Evolutionary conservation across 345 rosid genomes (phyloP), one percentile per base, ranked within the genome.

Genomic region (Eucalyptus paniculata): DNA sequence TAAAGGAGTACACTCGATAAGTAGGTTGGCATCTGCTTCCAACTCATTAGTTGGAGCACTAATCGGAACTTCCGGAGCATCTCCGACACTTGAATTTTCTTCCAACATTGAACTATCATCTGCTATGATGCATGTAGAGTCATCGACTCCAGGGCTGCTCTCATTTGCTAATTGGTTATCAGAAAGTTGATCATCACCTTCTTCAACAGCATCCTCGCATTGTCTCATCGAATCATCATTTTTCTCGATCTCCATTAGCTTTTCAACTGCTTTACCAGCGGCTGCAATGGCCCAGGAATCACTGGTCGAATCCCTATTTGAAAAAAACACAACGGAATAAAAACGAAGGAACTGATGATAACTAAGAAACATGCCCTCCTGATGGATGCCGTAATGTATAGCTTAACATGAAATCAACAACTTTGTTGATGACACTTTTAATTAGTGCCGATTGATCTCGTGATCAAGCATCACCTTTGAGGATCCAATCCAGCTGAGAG

Each of bases 401-500:
- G 40, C 60, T 69, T 65, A 65, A 65, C 37, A 65, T 8, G 77
- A 65, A 65, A 50, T 86, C 51, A 44, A 30, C 50, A 85, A 32
- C 81, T 69, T 69, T 34, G 81, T 21, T 5, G 21, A 67, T 32
- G 40, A n/a, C 80, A 13, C 72, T 62, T 62, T 67, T n/a, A 67
- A n/a, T 67, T 67, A 67, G 40, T 67, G 77, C 42, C 13, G 4
- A 69, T 69, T 9, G 87, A 85, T 24, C 81, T 34, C 82, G 44
- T 19, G 77, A 53, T 54, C 9, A 34, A 88, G 89, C 86, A 86
- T 92, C 91, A 95, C 97, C 95, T 93, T 89, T 65, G 47, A 89
- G 94, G 93, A 90, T 93, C 93, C 87, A 93, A 72, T 86, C 95
- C 95, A 82, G 90, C 94, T 14, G 93, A 94, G 88, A 69, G 80